Conservation (phyloP, 1,284 basidiomycete genomes). For the Neonothopanus nambi region DNA sequence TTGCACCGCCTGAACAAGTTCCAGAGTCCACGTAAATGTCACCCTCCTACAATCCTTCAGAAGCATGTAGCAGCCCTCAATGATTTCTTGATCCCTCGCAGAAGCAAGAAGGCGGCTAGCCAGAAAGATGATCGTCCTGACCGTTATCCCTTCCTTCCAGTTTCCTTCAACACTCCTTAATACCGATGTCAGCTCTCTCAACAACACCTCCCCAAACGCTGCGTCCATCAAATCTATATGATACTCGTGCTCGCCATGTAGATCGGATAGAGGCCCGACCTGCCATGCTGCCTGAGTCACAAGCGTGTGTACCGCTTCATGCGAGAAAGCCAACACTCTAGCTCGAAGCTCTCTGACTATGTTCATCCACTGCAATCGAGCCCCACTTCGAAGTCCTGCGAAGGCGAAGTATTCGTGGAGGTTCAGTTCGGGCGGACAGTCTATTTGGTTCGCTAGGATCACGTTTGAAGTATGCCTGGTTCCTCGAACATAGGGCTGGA, state of each 20-base stretch:
- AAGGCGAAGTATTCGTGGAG: conserved; percentile 47
- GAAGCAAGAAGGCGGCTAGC: conserved; percentile 35
- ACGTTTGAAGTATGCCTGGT: conserved; percentile 43
- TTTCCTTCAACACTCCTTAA: conserved; percentile 36
- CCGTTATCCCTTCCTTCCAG: conserved; percentile 42
- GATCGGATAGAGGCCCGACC: conserved; percentile 22
- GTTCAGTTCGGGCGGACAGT: conserved; percentile 35
- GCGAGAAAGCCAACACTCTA: conserved; percentile 35
- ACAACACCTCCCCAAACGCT: too few species aligned
- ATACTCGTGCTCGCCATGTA: too few species aligned
- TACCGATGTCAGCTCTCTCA: too few species aligned
- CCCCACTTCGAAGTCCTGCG: conserved; percentile 42
- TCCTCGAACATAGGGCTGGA: conserved; percentile 36
- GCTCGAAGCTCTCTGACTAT: conserved; percentile 41
- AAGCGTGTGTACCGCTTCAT: conserved; percentile 39
- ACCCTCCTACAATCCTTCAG: not conserved
- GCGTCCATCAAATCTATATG: too few species aligned
- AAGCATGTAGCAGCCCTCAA: not conserved
- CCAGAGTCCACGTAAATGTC: not conserved
- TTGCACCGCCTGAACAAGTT: not conserved
- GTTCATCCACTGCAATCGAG: conserved; percentile 49
- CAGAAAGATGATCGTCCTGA: conserved; percentile 38
- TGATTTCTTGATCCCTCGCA: not conserved
- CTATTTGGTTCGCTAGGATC: conserved; percentile 40
- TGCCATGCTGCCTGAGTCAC: conserved; percentile 44